Base-by-base conservation (phyloP, 106 monocot species). In the Dioscorea dumetorum region DNA sequence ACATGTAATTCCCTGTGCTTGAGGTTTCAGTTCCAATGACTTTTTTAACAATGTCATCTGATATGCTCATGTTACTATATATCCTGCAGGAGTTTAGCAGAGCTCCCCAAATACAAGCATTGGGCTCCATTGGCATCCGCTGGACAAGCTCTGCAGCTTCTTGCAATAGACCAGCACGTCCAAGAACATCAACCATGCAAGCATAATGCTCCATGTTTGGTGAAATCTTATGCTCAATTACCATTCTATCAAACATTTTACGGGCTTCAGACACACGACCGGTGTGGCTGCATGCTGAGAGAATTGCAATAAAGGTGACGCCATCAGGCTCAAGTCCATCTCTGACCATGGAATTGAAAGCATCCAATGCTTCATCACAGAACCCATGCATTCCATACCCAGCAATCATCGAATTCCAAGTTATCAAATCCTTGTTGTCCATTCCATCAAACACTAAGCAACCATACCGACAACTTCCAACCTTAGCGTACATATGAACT, bases 101-200 rank as follows among this genome's bases (percentile, higher is more conserved):
- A 18, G 86, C 81, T 22, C 90, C 83, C 76, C 81, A 79, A 41
- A 84, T 77, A 64, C 76, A 87, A 58, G 71, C 72, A 79, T 87
- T 84, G 23, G 90, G 90, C 50, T 67, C 52, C 77, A 87, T 69
- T 9, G 83, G 83, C 90, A 91, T 87, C 21, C 24, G 63, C 74
- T 69, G 33, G 5, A 84, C 21, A 15, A 91, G 58, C 52, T 72
- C 70, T 8, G 4, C 57, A 0, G 86, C 90, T 61, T 91, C 83
- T 49, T 35, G 60, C 7, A 84, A 48, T 50, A 81, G 22, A 13
- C 90, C 86, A 10, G 90, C 86, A 16, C 90, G 83, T 8, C 83
- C 86, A 10, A 91, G 81, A 53, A 91, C 81, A 67, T 90, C 86
- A 22, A 90, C 86, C 75, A 90, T 71, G 68, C 90, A 90, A n/a